These are phyloP conservation scores for Malassezia dermatis DNA, from an alignment of 1,284 basidiomycete genomes.

Conservation along the genomic window DNA sequence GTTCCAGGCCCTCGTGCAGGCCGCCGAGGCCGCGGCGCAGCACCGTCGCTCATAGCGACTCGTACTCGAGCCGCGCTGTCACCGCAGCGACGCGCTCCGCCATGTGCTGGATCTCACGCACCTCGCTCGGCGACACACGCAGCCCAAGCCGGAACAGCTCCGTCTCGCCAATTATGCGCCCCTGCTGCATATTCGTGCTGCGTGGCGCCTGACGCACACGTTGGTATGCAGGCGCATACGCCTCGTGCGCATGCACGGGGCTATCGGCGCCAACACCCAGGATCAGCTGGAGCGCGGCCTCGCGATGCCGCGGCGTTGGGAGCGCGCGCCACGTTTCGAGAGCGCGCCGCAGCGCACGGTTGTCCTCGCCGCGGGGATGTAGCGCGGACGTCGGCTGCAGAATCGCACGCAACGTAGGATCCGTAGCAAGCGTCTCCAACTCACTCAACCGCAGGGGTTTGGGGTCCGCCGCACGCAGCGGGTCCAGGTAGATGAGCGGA, in stretches of 20 bases:
- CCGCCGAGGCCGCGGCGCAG: neutral
- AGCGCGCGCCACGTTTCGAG: slow-evolving; percentile 35
- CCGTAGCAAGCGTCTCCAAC: slow-evolving; percentile 30
- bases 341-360: slow-evolving; percentile 26
- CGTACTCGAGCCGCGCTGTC: slow-evolving; percentile 6
- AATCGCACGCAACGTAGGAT: slow-evolving; percentile 28
- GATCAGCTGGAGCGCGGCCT: slow-evolving; percentile 43
- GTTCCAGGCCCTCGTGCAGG: neutral
- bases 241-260: slow-evolving; percentile 17
- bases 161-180: slow-evolving; percentile 32
- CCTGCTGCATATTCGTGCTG: slow-evolving; percentile 10
- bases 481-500: slow-evolving; percentile 43
- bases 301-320: slow-evolving; percentile 33
- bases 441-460: slow-evolving; percentile 37
- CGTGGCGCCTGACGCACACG: slow-evolving; percentile 5
- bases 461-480: slow-evolving; percentile 38
- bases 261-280: slow-evolving; percentile 32
- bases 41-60: neutral
- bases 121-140: slow-evolving; percentile 35
- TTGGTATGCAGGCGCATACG: slow-evolving; percentile 13
- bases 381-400: slow-evolving; percentile 22
- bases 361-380: slow-evolving; percentile 26
- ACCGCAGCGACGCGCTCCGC: slow-evolving; percentile 32
- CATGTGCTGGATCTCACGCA: slow-evolving; percentile 30
- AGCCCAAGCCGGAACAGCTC: slow-evolving; percentile 44